phyloP scores from a whole-genome alignment of 108 stramenopile species.

The Epithemia pelagica region DNA sequence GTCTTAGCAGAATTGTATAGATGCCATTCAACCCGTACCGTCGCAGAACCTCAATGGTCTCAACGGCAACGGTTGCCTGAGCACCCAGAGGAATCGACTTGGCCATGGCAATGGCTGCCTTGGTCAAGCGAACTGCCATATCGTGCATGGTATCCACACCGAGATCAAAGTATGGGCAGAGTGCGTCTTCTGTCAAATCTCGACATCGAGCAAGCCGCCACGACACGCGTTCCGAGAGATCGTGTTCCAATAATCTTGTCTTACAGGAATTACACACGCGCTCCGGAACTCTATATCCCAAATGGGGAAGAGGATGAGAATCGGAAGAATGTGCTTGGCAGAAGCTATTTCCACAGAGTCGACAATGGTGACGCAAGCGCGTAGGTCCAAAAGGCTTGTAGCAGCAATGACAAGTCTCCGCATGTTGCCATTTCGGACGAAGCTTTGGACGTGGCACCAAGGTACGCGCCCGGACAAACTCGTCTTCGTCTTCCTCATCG shows the following conservation, averaged over 20 bases:
- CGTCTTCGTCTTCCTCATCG: slow-evolving; percentile 14
- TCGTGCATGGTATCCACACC: slow-evolving; percentile 73
- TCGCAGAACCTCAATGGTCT: slow-evolving; percentile 87
- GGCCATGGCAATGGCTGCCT: slow-evolving; percentile 64
- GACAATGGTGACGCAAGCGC: slow-evolving; percentile 87
- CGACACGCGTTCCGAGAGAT: slow-evolving; percentile 78
- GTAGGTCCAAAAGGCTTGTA: slow-evolving; percentile 73
- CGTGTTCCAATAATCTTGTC: slow-evolving; percentile 52
- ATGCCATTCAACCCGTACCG: slow-evolving; percentile 90
- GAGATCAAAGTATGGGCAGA: slow-evolving; percentile 81
- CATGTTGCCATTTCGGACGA: slow-evolving; percentile 59
- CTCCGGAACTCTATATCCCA: slow-evolving; percentile 80
- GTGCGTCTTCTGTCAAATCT: slow-evolving; percentile 41
- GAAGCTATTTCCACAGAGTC: slow-evolving; percentile 81
- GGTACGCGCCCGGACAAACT: slow-evolving; percentile 57
- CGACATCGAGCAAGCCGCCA: slow-evolving; percentile 80
- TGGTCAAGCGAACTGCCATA: slow-evolving; percentile 54
- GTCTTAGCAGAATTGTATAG: slow-evolving; percentile 81
- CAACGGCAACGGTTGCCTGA: slow-evolving; percentile 81
- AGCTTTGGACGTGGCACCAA: slow-evolving; percentile 57
- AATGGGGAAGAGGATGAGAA: slow-evolving; percentile 64
- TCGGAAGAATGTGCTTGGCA: slow-evolving; percentile 63
- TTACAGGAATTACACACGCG: slow-evolving; percentile 84
- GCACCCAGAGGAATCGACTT: slow-evolving; percentile 80
- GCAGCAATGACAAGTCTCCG: slow-evolving; percentile 62